phyloP scores from a whole-genome alignment of 2,329 filamentous ascomycete genomes.

The Dichotomopilus funicola region DNA sequence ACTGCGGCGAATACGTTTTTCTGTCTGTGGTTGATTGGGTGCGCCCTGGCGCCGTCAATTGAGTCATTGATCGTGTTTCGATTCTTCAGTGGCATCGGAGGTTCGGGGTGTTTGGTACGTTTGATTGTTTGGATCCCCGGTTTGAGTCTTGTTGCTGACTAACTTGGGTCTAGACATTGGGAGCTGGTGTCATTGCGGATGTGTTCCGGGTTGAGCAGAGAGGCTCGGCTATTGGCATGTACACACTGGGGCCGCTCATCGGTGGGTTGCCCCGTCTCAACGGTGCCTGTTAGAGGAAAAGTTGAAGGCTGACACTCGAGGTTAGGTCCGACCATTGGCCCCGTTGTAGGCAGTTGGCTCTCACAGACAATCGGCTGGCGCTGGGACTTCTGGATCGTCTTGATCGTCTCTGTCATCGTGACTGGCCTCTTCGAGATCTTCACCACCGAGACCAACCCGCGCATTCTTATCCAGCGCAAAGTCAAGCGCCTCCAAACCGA shows the following conservation, averaged over 20 bases:
- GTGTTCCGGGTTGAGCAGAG: constrained; percentile 43
- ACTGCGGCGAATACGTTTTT: constrained; percentile 53
- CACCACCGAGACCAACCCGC: constrained; percentile 42
- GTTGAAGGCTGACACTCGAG: too few relatives aligned
- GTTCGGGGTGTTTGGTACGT: constrained; percentile 41
- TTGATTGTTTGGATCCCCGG: background rate
- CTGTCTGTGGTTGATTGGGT: constrained; percentile 57
- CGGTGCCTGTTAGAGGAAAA: too few relatives aligned
- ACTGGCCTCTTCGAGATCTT: constrained; percentile 35
- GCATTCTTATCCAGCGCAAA: constrained; percentile 46
- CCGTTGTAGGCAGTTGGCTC: constrained; percentile 44
- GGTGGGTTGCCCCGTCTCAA: constrained; percentile 23
- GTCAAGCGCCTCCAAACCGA: constrained; percentile 38
- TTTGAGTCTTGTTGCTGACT: background rate
- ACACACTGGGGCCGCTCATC: constrained; percentile 40
- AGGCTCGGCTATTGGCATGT: constrained; percentile 44
- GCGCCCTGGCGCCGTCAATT: constrained; percentile 52
- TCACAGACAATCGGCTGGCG: constrained; percentile 45
- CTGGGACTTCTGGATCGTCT: constrained; percentile 47
- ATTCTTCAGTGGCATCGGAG: constrained; percentile 53
- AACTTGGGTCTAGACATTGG: constrained; percentile 35
- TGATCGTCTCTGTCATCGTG: constrained; percentile 38
- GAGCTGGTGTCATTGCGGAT: constrained; percentile 49
- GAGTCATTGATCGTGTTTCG: constrained; percentile 51
- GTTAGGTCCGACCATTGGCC: constrained; percentile 38